A percentile compares a stretch with the other conserved stretches of the same genome.
phyloP scores from a whole-genome alignment of 345 rosid genomes.

The Eutrema japonicum region DNA sequence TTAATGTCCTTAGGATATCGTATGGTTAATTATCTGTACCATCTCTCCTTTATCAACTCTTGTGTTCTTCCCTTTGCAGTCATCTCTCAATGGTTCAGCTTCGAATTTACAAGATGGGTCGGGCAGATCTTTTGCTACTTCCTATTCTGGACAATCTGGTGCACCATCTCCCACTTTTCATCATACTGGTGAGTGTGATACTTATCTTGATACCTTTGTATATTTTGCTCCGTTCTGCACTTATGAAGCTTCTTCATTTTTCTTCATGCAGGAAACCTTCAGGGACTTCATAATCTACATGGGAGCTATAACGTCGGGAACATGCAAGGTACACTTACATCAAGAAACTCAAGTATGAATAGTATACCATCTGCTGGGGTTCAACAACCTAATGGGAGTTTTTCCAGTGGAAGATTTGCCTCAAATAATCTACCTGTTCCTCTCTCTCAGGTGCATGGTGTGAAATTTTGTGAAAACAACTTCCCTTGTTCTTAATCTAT shows the following conservation, averaged over 20 bases:
- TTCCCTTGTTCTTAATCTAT: slow-evolving; percentile 8
- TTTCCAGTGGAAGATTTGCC: slow-evolving; percentile 85
- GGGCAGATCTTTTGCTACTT: slow-evolving; percentile 74
- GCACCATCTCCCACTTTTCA: slow-evolving; percentile 83
- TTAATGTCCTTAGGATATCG: neutral
- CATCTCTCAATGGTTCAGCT: slow-evolving; percentile 84
- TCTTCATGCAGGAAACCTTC: slow-evolving; percentile 67
- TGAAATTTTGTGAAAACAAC: neutral
- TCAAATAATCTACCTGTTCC: slow-evolving; percentile 87
- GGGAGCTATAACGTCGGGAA: slow-evolving; percentile 90
- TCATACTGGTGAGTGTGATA: slow-evolving; percentile 63
- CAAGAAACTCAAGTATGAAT: slow-evolving; percentile 84
- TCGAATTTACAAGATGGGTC: slow-evolving; percentile 86
- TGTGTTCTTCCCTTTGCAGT: slow-evolving; percentile 55
- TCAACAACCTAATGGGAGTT: slow-evolving; percentile 90
- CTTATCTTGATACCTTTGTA: slow-evolving; percentile 22
- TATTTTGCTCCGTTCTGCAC: slow-evolving; percentile 17
- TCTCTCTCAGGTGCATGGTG: slow-evolving; percentile 77
- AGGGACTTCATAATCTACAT: slow-evolving; percentile 87
- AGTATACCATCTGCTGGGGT: slow-evolving; percentile 79
- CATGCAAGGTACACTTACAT: slow-evolving; percentile 85
- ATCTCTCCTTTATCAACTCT: slow-evolving; percentile 3
- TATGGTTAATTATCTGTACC: neutral
- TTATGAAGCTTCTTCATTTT: slow-evolving; percentile 19
- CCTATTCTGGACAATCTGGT: slow-evolving; percentile 95